Conservation (phyloP, 331 rosid species). For the Rosa hybrid region DNA sequence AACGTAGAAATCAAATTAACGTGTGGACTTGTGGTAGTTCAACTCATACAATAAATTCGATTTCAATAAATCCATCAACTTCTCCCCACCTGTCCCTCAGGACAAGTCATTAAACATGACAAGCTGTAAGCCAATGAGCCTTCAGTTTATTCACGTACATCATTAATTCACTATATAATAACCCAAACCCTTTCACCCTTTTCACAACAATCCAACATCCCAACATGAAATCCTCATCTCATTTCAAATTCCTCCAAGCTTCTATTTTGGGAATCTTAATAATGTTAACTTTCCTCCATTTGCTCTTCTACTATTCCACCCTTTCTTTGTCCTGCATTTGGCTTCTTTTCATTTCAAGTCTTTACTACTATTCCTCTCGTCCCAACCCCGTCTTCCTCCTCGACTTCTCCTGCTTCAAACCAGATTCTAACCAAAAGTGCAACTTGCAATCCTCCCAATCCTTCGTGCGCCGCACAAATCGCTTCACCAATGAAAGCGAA, state of each 20-base stretch:
- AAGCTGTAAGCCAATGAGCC: neutral
- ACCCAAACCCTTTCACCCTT: neutral
- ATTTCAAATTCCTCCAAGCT: conserved; percentile 8
- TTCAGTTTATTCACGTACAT: neutral
- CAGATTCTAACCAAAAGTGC: conserved; percentile 10
- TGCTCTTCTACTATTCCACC: neutral
- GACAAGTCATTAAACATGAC: neutral
- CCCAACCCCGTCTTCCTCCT: conserved; percentile 20
- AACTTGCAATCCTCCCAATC: neutral
- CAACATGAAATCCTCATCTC: conserved; percentile 1
- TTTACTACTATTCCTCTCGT: conserved; percentile 7
- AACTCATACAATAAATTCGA: neutral
- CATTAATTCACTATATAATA: neutral
- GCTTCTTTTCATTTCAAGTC: neutral
- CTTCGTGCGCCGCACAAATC: neutral
- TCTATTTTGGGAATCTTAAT: neutral
- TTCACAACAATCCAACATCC: neutral
- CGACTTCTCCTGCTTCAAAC: conserved; percentile 16
- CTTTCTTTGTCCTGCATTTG: conserved; percentile 8
- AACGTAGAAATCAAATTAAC: too few relatives aligned
- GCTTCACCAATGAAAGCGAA: conserved; percentile 1
- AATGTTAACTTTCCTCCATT: neutral
- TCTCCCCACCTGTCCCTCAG: neutral
- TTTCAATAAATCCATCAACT: neutral
- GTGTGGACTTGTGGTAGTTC: neutral